Conservation (phyloP, 1,284 basidiomycete species). For the Fomitopsis pinicola region DNA sequence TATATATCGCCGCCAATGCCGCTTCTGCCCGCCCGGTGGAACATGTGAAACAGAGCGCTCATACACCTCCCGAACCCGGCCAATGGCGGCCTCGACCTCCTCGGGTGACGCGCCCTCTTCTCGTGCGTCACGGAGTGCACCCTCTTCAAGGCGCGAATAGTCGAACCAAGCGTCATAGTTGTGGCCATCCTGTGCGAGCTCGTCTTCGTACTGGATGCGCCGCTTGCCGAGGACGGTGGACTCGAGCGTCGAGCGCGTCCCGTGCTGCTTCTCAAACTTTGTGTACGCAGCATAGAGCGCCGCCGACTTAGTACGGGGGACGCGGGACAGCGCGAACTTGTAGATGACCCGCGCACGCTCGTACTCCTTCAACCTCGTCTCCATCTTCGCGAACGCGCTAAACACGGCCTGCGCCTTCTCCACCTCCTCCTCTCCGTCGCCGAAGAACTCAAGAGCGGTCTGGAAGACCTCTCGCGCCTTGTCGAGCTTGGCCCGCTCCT, state of each 20-base stretch:
- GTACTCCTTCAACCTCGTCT: conserved; percentile 92
- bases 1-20: conserved; percentile 95
- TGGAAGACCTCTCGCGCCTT: conserved; percentile 96
- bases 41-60: conserved; percentile 96
- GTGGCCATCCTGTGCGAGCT: conserved; percentile 80
- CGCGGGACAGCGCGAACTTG: conserved; percentile 93
- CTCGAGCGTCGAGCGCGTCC: conserved; percentile 84
- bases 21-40: conserved; percentile 84
- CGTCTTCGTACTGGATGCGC: conserved; percentile 96
- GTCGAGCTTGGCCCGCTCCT: conserved; percentile 82
- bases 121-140: too few species aligned
- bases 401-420: conserved; percentile 98
- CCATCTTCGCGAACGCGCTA: conserved; percentile 97
- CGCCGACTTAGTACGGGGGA: conserved; percentile 88
- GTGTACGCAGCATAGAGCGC: conserved; percentile 88
- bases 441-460: conserved; percentile 95
- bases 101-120: conserved; percentile 73
- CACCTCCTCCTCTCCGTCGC: conserved; percentile 95
- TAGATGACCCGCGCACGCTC: conserved; percentile 97
- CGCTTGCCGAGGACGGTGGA: conserved; percentile 94
- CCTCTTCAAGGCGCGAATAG: conserved; percentile 91
- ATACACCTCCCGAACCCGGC: conserved; percentile 87
- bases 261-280: conserved; percentile 98
- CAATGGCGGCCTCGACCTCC: conserved; percentile 54
- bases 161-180: conserved; percentile 99